phyloP scores from a whole-genome alignment of 2,329 filamentous ascomycete genomes.

The Kalmusia sp. region DNA sequence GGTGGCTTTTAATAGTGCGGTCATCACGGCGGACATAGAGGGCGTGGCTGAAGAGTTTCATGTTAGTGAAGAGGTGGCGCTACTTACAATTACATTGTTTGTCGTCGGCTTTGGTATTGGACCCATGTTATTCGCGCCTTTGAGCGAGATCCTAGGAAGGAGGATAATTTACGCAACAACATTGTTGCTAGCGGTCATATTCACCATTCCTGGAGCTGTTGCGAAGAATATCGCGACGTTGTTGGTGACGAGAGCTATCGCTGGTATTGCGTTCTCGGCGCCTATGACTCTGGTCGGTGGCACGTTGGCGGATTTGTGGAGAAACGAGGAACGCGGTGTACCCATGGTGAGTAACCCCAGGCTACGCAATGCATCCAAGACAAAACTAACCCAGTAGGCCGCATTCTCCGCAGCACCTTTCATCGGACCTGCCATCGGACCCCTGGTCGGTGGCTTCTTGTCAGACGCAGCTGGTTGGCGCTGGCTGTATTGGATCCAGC shows the following conservation, averaged over 20 bases:
- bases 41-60: slow-evolving; percentile 70
- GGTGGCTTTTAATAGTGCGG: slow-evolving; percentile 65
- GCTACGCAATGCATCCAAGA: neutral
- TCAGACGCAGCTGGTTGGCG: slow-evolving; percentile 68
- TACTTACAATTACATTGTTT: slow-evolving; percentile 77
- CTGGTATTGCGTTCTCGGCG: slow-evolving; percentile 83
- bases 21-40: slow-evolving; percentile 78
- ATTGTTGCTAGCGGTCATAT: slow-evolving; percentile 73
- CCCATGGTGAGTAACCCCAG: slow-evolving; percentile 64
- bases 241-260: slow-evolving; percentile 77
- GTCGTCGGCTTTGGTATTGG: slow-evolving; percentile 83
- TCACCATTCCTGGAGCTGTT: slow-evolving; percentile 81
- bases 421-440: slow-evolving; percentile 74
- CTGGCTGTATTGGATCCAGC: slow-evolving; percentile 64
- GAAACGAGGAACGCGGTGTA: slow-evolving; percentile 80
- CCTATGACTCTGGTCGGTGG: slow-evolving; percentile 88
- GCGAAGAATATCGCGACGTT: slow-evolving; percentile 78
- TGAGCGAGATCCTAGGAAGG: slow-evolving; percentile 78
- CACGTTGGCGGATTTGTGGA: slow-evolving; percentile 84
- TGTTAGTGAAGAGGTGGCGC: slow-evolving; percentile 74
- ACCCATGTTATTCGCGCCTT: slow-evolving; percentile 79
- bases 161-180: slow-evolving; percentile 74
- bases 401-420: slow-evolving; percentile 85
- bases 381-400: slow-evolving; percentile 49
- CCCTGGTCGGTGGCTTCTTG: slow-evolving; percentile 74